Evolutionary conservation across 2,329 filamentous ascomycete genomes (phyloP), one percentile per base, ranked within the genome.

Genomic region (Monascus ruber): DNA sequence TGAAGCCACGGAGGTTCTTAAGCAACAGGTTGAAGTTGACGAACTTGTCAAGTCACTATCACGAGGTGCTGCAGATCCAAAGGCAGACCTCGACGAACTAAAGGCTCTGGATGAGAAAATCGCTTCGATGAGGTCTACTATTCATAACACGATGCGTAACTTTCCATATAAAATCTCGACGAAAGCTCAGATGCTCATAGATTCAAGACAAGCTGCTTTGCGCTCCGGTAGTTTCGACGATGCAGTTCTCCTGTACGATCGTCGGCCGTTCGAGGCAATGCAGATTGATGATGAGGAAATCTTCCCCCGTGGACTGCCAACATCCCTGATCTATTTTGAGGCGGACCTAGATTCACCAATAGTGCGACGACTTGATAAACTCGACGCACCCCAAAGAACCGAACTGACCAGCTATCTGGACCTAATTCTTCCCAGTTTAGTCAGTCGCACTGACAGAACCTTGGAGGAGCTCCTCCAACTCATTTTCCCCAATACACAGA

Each of bases 181-280:
- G 58, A 56, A 41, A 60, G 55, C 49, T 42, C 68, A 49, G 41
- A 53, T 24, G 62, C 26, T 50, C 62, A 35, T 67, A 26, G 78
- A 83, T 49, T 76, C 79, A 51, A 56, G 70, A 34, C 72, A 74
- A 46, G 47, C 72, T 10, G 40, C 46, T 24, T 34, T 43, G 10
- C 35, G 39, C 5, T 47, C 44, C 2, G 48, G 47, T 8, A 50
- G 46, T 67, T 72, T 50, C 56, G 63, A 36, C 65, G 71, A 57
- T 1, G 73, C 77, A 0, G 50, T 71, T 1, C 58, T 89, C 3
- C 51, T 69, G 25, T 88, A 80, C 77, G 85, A 94, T 58, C 70
- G 73, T 1, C 77, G 87, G 10, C 63, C 68, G 2, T 78, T 76
- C 51, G 85, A 94, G 51, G 83, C 85, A 0, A 66, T 94, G 10